Evolutionary conservation across 2,329 filamentous ascomycete species (phyloP), one percentile per base, ranked within the genome.

Genomic region (Alternaria viburni): DNA sequence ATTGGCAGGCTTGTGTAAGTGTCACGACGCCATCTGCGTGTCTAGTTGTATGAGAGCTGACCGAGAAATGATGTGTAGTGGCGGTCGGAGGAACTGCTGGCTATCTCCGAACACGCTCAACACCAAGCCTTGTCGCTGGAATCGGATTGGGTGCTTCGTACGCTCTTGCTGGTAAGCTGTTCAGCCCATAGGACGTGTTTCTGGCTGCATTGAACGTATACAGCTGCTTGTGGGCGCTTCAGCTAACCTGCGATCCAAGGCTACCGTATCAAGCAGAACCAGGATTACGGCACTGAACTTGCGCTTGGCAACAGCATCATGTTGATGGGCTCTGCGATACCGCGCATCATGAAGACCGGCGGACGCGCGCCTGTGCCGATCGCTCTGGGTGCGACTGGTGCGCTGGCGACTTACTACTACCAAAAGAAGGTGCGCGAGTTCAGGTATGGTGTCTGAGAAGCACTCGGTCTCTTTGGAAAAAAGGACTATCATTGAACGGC

Each of bases 371-470:
- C 73, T 25, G 72, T 75, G 1, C 73, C 73, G 15, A 64, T 73
- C 51, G 72, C 73, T 12, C 56, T 75, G 6, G 73, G 72, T 21
- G 68, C 59, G 6, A 75, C 72, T 1, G 73, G 73, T 1, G 59
- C 66, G 28, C 62, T 74, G 41, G 73, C 73, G 21, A 71, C 69
- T 7, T 74, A 66, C 30, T 75, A 75, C 45, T 75, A 75, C 41
- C 72, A 74, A 50, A 74, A 74, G 65, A 75, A 75, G 58, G 69
- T 74, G n/a, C 62, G 72, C 10, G 73, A 75, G 52, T 75, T 74
- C 36, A 71, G 69, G 61, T 75, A 73, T 41, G 73, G 73, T 2
- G 72, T 75, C 3, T 75, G 49, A 65, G 49, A 8, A 54, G 49
- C 28, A 17, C 17, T 15, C 13, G 3, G 13, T 19, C 49, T 41